Evolutionary conservation across 306 rosid genomes (phyloP).

Genomic region (Glycine soja): DNA sequence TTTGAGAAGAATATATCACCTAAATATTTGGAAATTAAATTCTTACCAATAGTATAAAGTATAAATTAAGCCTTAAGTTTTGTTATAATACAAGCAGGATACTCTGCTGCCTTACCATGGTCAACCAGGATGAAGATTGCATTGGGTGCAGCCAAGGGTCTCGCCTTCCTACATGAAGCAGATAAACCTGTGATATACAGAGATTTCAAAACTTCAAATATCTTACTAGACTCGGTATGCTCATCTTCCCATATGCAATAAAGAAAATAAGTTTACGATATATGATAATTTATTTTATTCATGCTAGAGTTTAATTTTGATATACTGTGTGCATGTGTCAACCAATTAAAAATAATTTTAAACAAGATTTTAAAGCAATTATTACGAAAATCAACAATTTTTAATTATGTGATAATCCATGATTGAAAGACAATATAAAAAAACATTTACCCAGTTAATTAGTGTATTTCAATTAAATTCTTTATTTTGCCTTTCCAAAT

Average conservation of each 20-base stretch:
- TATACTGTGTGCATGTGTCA: neutral
- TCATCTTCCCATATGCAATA: neutral
- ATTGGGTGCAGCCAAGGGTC: constrained; percentile 80
- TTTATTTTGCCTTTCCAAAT: neutral
- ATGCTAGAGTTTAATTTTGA: neutral
- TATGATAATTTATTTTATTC: neutral
- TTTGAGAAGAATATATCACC: no score
- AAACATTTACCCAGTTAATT: neutral
- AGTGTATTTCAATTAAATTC: neutral
- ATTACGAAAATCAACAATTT: neutral
- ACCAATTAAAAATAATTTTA: neutral
- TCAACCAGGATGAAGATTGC: constrained; percentile 82
- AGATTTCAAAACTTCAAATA: constrained; percentile 85
- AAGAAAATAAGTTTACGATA: no score
- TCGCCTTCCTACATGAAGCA: constrained; percentile 78
- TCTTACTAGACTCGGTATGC: constrained; percentile 78
- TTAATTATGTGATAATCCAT: neutral
- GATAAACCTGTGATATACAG: constrained; percentile 85
- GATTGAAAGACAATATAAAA: neutral
- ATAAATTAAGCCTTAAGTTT: constrained; percentile 2
- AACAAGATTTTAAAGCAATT: neutral
- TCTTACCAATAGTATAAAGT: neutral
- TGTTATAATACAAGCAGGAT: constrained; percentile 54
- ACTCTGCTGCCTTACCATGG: constrained; percentile 75
- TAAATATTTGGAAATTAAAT: neutral